Evolutionary conservation across 352 stramenopile genomes (phyloP).

Genomic region (Globisporangium orthogonon): DNA sequence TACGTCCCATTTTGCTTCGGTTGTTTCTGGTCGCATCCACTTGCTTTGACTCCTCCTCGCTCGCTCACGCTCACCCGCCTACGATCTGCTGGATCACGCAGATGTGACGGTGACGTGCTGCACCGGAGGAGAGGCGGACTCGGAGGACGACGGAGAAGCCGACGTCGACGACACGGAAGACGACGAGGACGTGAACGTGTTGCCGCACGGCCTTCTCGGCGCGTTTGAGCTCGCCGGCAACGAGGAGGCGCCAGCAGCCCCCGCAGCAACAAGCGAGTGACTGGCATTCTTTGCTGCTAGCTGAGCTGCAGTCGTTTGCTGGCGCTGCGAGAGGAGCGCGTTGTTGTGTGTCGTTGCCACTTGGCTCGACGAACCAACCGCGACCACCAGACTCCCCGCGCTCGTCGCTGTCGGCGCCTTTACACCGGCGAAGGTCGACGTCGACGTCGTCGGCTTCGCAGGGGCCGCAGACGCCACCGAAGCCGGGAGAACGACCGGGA

Average conservation of each 20-base stretch:
- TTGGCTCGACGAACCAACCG: constrained; percentile 4
- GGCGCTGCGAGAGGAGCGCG: constrained; percentile 9
- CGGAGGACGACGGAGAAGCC: constrained; percentile 36
- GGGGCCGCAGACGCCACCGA: constrained; percentile 8
- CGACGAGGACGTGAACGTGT: constrained; percentile 36
- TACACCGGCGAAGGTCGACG: constrained; percentile 3
- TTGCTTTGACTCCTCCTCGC: not conserved
- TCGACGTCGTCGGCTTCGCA: not conserved
- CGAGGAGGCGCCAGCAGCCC: constrained; percentile 3
- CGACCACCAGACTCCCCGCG: constrained; percentile 7
- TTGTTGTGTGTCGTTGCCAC: not conserved
- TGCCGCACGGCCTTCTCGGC: constrained; percentile 33
- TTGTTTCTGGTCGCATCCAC: not conserved
- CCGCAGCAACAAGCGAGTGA: constrained; percentile 3
- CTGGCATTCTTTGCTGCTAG: constrained; percentile 9
- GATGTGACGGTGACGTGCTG: constrained; percentile 70
- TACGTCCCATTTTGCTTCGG: not conserved
- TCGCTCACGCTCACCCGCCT: not conserved
- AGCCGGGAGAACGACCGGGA: constrained; percentile 19
- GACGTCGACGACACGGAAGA: constrained; percentile 32
- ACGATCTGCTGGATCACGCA: constrained; percentile 21
- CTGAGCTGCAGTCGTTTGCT: constrained; percentile 7
- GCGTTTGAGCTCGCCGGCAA: constrained; percentile 1
- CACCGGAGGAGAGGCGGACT: constrained; percentile 39
- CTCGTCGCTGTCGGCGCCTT: not conserved